phyloP scores from a whole-genome alignment of 208 protist genomes.

The Acanthamoeba royreba region DNA sequence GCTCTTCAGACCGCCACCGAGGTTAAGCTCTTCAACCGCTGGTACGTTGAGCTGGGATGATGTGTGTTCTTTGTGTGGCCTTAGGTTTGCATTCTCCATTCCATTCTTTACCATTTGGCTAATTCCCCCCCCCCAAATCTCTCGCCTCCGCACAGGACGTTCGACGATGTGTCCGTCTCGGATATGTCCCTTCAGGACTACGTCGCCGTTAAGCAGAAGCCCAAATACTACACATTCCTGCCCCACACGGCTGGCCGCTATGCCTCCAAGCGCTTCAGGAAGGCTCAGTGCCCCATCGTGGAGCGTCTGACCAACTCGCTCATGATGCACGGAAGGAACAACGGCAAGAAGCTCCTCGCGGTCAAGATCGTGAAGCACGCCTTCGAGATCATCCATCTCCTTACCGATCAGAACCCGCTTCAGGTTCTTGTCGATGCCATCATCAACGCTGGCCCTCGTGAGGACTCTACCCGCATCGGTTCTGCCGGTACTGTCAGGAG shows the following conservation, averaged over 20 bases:
- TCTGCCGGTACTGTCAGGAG: conserved; percentile 98
- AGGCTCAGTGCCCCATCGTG: conserved; percentile 95
- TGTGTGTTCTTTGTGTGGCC: background rate
- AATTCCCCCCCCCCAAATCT: background rate
- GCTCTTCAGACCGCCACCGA: conserved; percentile 32
- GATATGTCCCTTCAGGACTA: conserved; percentile 92
- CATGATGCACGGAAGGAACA: conserved; percentile 99
- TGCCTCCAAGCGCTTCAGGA: conserved; percentile 98
- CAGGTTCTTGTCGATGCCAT: conserved; percentile 97
- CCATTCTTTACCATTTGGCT: too few species aligned
- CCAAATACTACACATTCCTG: conserved; percentile 88
- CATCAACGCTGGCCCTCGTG: conserved; percentile 97
- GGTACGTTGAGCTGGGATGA: background rate
- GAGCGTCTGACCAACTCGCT: conserved; percentile 94
- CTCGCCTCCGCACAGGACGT: conserved; percentile 44
- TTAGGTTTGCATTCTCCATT: background rate
- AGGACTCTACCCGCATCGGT: conserved; percentile 99
- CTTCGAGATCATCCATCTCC: conserved; percentile 99
- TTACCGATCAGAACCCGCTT: conserved; percentile 98
- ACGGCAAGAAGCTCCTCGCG: conserved; percentile 99
- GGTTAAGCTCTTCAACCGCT: conserved; percentile 56
- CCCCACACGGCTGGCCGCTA: conserved; percentile 98
- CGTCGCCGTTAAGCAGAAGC: conserved; percentile 91
- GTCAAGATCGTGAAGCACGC: conserved; percentile 97
- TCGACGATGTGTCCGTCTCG: conserved; percentile 73